phyloP scores from a whole-genome alignment of 2,329 filamentous ascomycete species.

The Ophioceras dolichostomum region DNA sequence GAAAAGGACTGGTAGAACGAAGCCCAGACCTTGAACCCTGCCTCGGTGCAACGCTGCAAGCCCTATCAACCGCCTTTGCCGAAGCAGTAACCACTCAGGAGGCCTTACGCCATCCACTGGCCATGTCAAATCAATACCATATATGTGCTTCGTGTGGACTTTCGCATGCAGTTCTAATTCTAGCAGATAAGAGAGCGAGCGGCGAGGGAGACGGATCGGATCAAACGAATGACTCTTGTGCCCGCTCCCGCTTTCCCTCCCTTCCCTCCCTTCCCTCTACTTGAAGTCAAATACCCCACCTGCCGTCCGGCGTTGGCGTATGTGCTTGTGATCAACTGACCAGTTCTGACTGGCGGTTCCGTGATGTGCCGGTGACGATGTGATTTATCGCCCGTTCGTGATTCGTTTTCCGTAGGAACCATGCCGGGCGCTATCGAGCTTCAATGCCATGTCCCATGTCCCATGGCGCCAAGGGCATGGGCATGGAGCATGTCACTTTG shows the following conservation, averaged over 20 bases:
- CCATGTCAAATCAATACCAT: no score
- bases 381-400: constrained; percentile 8
- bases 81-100: not conserved
- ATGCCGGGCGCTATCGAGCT: constrained; percentile 3
- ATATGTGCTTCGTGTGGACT: not conserved
- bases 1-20: no score
- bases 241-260: no score
- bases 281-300: not conserved
- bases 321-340: constrained; percentile 2
- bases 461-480: no score
- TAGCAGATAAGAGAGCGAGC: constrained; percentile 1
- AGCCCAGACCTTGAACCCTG: no score
- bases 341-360: not conserved
- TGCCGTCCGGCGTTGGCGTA: not conserved
- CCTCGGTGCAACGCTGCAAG: no score
- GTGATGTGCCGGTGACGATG: constrained; percentile 5
- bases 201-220: not conserved
- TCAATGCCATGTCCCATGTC: constrained; percentile 9
- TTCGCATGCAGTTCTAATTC: not conserved
- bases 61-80: no score
- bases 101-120: not conserved
- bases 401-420: constrained; percentile 6
- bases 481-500: no score
- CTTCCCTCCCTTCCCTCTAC: no score
- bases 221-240: not conserved